These are phyloP conservation scores for Mangifera indica DNA, from an alignment of 345 rosid genomes.

Conservation along the genomic window DNA sequence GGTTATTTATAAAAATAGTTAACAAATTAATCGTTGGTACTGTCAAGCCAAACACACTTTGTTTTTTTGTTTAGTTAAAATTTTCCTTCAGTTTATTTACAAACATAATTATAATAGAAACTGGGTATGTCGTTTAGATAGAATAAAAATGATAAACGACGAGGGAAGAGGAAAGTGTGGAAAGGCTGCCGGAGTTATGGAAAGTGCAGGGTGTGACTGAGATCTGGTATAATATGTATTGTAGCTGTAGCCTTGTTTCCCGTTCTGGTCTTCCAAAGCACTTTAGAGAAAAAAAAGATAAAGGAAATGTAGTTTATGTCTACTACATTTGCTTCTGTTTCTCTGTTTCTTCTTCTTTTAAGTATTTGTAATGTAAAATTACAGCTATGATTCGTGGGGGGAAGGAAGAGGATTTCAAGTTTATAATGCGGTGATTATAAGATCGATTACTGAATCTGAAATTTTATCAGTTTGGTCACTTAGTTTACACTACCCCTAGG, in stretches of 20 bases:
- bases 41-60: too few relatives aligned
- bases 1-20: too few relatives aligned
- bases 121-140: conserved; percentile 30
- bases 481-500: too few relatives aligned
- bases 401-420: too few relatives aligned
- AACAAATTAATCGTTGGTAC: too few relatives aligned
- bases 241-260: conserved; percentile 1
- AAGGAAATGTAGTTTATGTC: conserved; percentile 25
- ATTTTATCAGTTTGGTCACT: too few relatives aligned
- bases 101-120: neutral
- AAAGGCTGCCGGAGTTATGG: conserved; percentile 32
- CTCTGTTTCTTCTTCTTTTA: conserved; percentile 2
- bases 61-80: neutral
- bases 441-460: too few relatives aligned
- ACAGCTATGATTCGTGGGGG: too few relatives aligned
- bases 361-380: too few relatives aligned
- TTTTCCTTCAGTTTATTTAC: neutral
- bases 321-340: conserved; percentile 18
- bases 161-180: neutral
- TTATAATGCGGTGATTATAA: too few relatives aligned
- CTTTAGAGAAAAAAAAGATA: conserved; percentile 33
- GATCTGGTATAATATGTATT: neutral
- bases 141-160: conserved; percentile 27
- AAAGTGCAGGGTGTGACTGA: conserved; percentile 19
- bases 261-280: conserved; percentile 39